Percentiles rank a stretch among this genome's conserved stretches.
phyloP scores from a whole-genome alignment of 805 yeast species.

The Candida broadrunensis region DNA sequence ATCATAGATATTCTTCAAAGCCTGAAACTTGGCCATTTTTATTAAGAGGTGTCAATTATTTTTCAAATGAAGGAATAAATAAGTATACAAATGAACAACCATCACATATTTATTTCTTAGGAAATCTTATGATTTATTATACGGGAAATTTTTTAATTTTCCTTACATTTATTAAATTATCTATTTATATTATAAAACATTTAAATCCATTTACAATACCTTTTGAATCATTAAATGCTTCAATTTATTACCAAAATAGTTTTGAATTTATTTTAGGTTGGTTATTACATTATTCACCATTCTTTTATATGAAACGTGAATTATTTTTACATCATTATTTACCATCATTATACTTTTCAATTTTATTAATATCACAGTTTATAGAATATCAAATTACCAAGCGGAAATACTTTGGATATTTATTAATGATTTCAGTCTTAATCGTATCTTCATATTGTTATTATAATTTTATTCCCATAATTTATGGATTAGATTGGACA shows the following conservation, averaged over 20 bases:
- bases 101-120: constrained; percentile 53
- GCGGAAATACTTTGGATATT: constrained; percentile 22
- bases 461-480: constrained; percentile 34
- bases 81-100: constrained; percentile 20
- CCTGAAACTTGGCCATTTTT: constrained; percentile 65
- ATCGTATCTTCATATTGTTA: constrained; percentile 22
- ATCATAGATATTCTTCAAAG: constrained; percentile 50
- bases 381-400: constrained; percentile 38
- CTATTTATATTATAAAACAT: constrained; percentile 16
- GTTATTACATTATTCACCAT: constrained; percentile 57
- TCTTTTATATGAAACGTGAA: constrained; percentile 38
- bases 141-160: constrained; percentile 34
- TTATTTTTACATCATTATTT: constrained; percentile 46
- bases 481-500: constrained; percentile 49
- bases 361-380: constrained; percentile 42
- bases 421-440: constrained; percentile 15
- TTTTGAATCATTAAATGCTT: constrained; percentile 9
- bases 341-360: constrained; percentile 48
- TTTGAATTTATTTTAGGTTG: constrained; percentile 53
- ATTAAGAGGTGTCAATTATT: constrained; percentile 58
- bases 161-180: constrained; percentile 17
- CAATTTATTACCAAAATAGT: constrained; percentile 16
- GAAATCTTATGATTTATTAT: constrained; percentile 62
- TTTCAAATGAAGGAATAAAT: constrained; percentile 33
- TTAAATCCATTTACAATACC: constrained; percentile 29